Conservation (phyloP, 495 filamentous ascomycete genomes). For the Xanthoparmelia taractica region DNA sequence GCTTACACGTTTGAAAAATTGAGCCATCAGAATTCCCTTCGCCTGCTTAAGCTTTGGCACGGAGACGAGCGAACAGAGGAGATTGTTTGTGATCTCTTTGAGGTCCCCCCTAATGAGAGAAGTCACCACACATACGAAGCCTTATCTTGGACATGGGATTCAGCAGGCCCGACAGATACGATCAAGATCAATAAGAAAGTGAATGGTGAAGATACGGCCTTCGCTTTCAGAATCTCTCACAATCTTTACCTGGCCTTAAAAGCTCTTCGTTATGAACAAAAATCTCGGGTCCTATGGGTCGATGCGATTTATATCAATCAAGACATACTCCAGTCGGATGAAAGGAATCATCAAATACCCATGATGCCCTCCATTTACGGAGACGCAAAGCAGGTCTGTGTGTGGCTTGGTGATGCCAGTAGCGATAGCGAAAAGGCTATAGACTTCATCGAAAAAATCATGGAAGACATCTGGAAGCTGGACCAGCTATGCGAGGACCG, state of each 20-base stretch:
- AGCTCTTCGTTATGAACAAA: slow-evolving; percentile 1
- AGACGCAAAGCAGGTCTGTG: slow-evolving; percentile 23
- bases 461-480: slow-evolving; percentile 10
- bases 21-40: neutral
- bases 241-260: slow-evolving; percentile 12
- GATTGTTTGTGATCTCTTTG: neutral
- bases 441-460: slow-evolving; percentile 14
- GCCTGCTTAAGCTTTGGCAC: neutral
- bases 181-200: slow-evolving; percentile 11
- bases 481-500: slow-evolving; percentile 10
- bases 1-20: neutral
- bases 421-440: neutral
- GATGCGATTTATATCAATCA: slow-evolving; percentile 7
- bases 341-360: slow-evolving; percentile 18
- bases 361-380: slow-evolving; percentile 28
- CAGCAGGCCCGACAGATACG: neutral
- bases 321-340: neutral
- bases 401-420: slow-evolving; percentile 26
- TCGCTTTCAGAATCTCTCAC: neutral
- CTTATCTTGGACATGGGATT: slow-evolving; percentile 13
- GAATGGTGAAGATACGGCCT: neutral
- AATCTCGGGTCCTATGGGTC: slow-evolving; percentile 2
- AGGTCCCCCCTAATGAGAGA: neutral
- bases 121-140: neutral
- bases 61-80: neutral